Base-by-base conservation (phyloP, 129 eudicot genomes). In the Deinandra increscens region DNA sequence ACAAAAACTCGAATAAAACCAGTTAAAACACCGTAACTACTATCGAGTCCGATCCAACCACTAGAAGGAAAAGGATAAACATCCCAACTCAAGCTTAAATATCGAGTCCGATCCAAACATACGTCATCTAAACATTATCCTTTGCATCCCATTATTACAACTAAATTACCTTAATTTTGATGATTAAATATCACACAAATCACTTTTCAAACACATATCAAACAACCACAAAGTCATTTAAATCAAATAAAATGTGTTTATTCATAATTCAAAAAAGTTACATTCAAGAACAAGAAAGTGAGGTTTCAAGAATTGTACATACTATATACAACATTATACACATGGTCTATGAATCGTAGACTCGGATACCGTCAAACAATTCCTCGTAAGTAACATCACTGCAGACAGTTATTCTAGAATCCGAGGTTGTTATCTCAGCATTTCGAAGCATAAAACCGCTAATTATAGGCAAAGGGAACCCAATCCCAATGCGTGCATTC, bases 381-480 rank as follows among this genome's bases (percentile, higher is more conserved):
- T 85, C 83, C 14, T 59, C 15, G 60, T 69, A 83, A 7, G 68
- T 54, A 49, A 86, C 84, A 18, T 86, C 86, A 15, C 88, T 81
- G 79, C 92, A 86, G 26, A 86, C 80, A 1, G 69, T 68, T 43
- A 86, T 64, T 70, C 65, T 39, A 45, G 92, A 81, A 69, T 79
- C 56, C 2, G 83, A 44, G 56, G 73, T 65, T 69, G 59, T 23
- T 59, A 83, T 86, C 65, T 86, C 88, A 3, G 86, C 92, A 61
- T 84, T 76, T 81, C 76, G 54, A 45, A 86, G 88, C 51, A 68
- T 78, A 65, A 86, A 78, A 9, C 92, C 92, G 8, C 38, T 75
- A 37, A 81, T 69, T 61, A 83, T 84, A 39, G 88, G 92, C 83
- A 83, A 71, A 18, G 86, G 86, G 68, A 86, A 81, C 37, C 92